Percentiles rank a stretch among this genome's conserved stretches.
These are phyloP conservation scores for Pyricularia sp. DNA, from an alignment of 2,329 filamentous ascomycete species.

Conservation along the genomic window DNA sequence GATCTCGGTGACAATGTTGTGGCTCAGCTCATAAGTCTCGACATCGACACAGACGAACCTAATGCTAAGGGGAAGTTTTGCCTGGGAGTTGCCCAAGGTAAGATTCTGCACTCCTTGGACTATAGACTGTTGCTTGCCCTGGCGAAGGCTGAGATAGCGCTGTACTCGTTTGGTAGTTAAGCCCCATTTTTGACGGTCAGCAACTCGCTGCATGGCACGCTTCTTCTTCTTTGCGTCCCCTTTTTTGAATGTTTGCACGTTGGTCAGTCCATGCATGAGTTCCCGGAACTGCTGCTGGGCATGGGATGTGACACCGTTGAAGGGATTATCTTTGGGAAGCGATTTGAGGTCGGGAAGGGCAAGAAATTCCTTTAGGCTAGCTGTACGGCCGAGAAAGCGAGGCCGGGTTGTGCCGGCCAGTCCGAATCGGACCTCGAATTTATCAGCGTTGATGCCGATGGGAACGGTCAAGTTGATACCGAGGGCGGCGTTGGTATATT, in stretches of 20 bases:
- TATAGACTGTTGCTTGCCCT: not conserved
- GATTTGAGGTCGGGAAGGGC: constrained; percentile 25
- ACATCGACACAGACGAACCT: constrained; percentile 75
- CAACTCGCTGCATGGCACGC: constrained; percentile 20
- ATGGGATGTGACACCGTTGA: constrained; percentile 22
- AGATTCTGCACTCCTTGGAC: not conserved
- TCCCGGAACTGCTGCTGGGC: constrained; percentile 38
- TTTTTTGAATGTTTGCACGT: constrained; percentile 37
- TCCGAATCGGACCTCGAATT: constrained; percentile 54
- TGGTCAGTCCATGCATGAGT: constrained; percentile 41
- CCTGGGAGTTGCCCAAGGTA: not conserved
- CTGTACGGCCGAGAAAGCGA: constrained; percentile 53
- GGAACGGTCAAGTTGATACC: constrained; percentile 49
- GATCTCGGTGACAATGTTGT: constrained; percentile 68
- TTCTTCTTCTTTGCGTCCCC: constrained; percentile 31
- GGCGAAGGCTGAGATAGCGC: constrained; percentile 56
- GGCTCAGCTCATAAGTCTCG: constrained; percentile 66
- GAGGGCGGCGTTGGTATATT: constrained; percentile 53
- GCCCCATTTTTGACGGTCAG: constrained; percentile 41
- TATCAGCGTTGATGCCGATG: constrained; percentile 32
- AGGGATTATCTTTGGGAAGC: constrained; percentile 20
- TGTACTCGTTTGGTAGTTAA: constrained; percentile 55
- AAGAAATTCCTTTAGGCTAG: constrained; percentile 25
- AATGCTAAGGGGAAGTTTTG: constrained; percentile 17
- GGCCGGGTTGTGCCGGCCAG: constrained; percentile 53